A percentile compares a stretch with the other conserved stretches of the same genome.
Evolutionary conservation across 345 rosid species (phyloP).

Genomic region (Hypericum androsaemum): DNA sequence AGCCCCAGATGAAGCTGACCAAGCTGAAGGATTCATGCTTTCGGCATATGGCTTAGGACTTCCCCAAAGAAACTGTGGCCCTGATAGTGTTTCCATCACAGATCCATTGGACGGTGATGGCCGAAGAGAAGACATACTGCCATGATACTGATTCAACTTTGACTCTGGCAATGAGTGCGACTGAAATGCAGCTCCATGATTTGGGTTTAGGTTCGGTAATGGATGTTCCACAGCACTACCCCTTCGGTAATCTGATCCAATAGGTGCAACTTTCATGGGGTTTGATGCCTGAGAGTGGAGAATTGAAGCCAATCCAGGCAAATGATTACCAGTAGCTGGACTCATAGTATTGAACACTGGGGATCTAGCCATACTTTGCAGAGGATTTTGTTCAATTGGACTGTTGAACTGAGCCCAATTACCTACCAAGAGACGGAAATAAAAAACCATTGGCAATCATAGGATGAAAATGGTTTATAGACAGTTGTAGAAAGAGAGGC

Average conservation of each 20-base stretch:
- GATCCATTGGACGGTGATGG: constrained; percentile 42
- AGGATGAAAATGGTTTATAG: too few relatives aligned
- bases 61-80: constrained; percentile 93
- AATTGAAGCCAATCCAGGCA: constrained; percentile 53
- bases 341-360: constrained; percentile 36
- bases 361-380: constrained; percentile 34
- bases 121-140: constrained; percentile 33
- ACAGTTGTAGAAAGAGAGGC: too few relatives aligned
- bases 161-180: constrained; percentile 44
- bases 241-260: constrained; percentile 39
- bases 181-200: constrained; percentile 31
- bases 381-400: constrained; percentile 40
- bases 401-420: constrained; percentile 44
- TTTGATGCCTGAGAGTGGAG: constrained; percentile 31
- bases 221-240: constrained; percentile 28
- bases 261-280: constrained; percentile 18
- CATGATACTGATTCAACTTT: constrained; percentile 36
- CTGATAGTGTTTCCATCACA: constrained; percentile 46
- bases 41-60: constrained; percentile 58
- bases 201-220: constrained; percentile 29
- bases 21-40: constrained; percentile 41
- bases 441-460: neutral
- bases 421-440: constrained; percentile 26
- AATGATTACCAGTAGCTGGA: constrained; percentile 33
- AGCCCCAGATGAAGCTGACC: constrained; percentile 55